Evolutionary conservation across 768 basidiomycete species (phyloP), one percentile per base, ranked within the genome.

Genomic region (Stropharia rugosoannulata): DNA sequence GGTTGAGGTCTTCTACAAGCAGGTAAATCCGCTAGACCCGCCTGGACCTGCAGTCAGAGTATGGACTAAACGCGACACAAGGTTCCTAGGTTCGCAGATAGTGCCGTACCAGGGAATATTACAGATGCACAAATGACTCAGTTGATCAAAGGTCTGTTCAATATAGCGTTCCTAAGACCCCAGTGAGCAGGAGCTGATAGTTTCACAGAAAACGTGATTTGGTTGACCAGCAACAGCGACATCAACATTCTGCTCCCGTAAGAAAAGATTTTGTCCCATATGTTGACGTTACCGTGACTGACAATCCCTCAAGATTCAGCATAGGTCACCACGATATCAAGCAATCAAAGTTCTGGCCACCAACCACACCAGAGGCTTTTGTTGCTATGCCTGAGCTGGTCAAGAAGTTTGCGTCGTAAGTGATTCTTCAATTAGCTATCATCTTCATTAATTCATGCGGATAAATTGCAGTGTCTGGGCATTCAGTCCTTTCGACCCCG

Each of bases 201-300:
- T 5, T 51, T 40, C 32, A 8, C 46, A 69, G 66, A 64, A 7
- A 66, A 68, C 46, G 53, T 70, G 47, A 43, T 53, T 15, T 70
- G 70, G 70, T 57, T 70, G n/a, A 58, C 51, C n/a, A 54, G 43
- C 15, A 62, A 66, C 37, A 63, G 60, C 44, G 67, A 69, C 55
- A 56, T 69, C 15, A 38, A 61, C 4, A 45, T 70, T 40, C 55
- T 69, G 18, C 49, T 70, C 39, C 68, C 69, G 68, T 68, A 42
- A 54, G 64, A 59, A 4, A 22, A 6, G n/a, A 40, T 4, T 16
- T 16, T 46, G 5, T 12, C 43, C 9, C 16, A 45, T 49, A 29
- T 44, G 36, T 19, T 9, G 27, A 36, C 15, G n/a, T 5, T 15
- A 10, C 11, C 41, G 35, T 13, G 11, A 39, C 42, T 2, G 18